Conservation (phyloP, 352 stramenopile genomes). For the Globisporangium mamillatum region DNA sequence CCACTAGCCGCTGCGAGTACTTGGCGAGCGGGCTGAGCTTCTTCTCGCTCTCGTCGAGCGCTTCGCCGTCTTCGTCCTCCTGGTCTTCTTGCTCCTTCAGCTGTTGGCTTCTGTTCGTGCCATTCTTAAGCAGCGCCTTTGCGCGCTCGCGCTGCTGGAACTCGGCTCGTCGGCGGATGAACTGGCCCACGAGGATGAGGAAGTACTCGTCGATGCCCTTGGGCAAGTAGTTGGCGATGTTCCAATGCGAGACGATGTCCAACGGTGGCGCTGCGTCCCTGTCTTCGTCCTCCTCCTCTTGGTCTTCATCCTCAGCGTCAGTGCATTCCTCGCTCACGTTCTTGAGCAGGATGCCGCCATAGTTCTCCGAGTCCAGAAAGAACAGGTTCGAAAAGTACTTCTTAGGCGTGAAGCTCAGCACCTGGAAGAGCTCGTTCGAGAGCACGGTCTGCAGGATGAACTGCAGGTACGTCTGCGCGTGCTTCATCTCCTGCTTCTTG, state of each 20-base stretch:
- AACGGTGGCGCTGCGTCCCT: constrained; percentile 33
- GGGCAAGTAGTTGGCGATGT: constrained; percentile 85
- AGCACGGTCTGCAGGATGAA: constrained; percentile 94
- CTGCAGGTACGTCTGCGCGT: constrained; percentile 92
- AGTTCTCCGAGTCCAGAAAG: constrained; percentile 97
- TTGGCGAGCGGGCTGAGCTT: constrained; percentile 52
- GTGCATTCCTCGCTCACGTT: constrained; percentile 19
- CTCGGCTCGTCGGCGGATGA: constrained; percentile 75
- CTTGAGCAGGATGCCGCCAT: constrained; percentile 88
- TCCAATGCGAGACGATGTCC: constrained; percentile 87
- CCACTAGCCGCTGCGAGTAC: constrained; percentile 71
- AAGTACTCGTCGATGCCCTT: constrained; percentile 86
- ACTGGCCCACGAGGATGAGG: constrained; percentile 84
- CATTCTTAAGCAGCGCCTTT: constrained; percentile 12
- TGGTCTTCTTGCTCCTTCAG: constrained; percentile 14
- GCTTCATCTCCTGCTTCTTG: constrained; percentile 64
- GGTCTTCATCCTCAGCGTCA: constrained; percentile 23
- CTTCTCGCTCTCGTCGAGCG: constrained; percentile 29
- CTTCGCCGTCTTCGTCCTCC: constrained; percentile 40
- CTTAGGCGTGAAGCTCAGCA: constrained; percentile 66
- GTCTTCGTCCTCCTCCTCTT: constrained; percentile 24
- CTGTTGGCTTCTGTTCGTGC: background rate
- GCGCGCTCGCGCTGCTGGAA: constrained; percentile 37
- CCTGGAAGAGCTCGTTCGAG: constrained; percentile 80
- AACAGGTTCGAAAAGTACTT: constrained; percentile 92